Evolutionary conservation across 129 eudicot genomes (phyloP).

Genomic region (Escallonia rubra): DNA sequence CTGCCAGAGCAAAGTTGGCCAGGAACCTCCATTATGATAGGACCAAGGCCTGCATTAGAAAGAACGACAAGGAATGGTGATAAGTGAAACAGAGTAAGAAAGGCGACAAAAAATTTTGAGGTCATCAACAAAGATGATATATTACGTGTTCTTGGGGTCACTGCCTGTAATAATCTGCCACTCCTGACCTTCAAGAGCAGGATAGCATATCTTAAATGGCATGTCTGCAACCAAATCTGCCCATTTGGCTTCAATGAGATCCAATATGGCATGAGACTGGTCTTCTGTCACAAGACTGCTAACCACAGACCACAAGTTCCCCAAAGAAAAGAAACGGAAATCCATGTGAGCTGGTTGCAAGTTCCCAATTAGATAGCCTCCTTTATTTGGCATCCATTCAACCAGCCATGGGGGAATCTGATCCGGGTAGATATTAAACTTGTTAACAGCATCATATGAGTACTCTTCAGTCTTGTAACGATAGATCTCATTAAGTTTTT

Average conservation of each 20-base stretch:
- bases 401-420: slow-evolving; percentile 65
- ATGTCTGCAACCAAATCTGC: slow-evolving; percentile 63
- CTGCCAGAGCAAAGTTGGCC: slow-evolving; percentile 98
- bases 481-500: slow-evolving; percentile 68
- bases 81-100: neutral
- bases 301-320: slow-evolving; percentile 62
- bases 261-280: slow-evolving; percentile 60
- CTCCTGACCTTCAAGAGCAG: slow-evolving; percentile 72
- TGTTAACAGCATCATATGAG: slow-evolving; percentile 67
- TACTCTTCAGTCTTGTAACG: slow-evolving; percentile 83
- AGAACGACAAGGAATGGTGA: neutral
- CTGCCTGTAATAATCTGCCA: slow-evolving; percentile 78
- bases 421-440: slow-evolving; percentile 78
- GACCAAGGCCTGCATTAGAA: slow-evolving; percentile 29
- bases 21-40: slow-evolving; percentile 84
- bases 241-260: slow-evolving; percentile 78
- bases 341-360: slow-evolving; percentile 88
- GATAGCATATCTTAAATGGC: slow-evolving; percentile 84
- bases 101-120: neutral
- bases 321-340: slow-evolving; percentile 64
- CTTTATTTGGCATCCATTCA: slow-evolving; percentile 72
- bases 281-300: slow-evolving; percentile 45
- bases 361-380: slow-evolving; percentile 83
- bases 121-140: slow-evolving; percentile 6
- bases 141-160: slow-evolving; percentile 86